These are phyloP conservation scores for Puccinia hordei DNA, from an alignment of 1,284 basidiomycete species.

Conservation along the genomic window DNA sequence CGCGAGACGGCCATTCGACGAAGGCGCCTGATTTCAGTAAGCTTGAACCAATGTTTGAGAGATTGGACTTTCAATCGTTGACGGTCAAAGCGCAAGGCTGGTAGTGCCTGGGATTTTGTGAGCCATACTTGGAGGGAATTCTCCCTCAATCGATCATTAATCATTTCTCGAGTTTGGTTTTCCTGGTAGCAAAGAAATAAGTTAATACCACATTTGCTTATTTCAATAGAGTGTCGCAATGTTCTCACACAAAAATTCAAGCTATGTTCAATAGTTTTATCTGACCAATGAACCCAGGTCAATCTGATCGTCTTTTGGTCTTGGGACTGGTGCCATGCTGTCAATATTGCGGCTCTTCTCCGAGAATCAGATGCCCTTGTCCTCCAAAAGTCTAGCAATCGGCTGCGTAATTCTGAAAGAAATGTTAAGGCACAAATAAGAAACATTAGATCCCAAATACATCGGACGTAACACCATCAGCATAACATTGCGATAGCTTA, in stretches of 20 bases:
- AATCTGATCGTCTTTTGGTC: not conserved
- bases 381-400: constrained; percentile 35
- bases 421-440: not conserved
- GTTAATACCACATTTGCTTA: not conserved
- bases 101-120: constrained; percentile 2
- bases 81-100: constrained; percentile 32
- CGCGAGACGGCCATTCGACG: constrained; percentile 7
- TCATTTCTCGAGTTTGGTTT: not conserved
- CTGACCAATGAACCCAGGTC: constrained; percentile 26
- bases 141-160: constrained; percentile 5
- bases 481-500: not conserved
- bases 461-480: not conserved
- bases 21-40: constrained; percentile 20
- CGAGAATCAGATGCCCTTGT: constrained; percentile 15
- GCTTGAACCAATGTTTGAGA: constrained; percentile 24
- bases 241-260: constrained; percentile 2
- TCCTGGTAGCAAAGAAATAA: not conserved
- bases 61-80: not conserved
- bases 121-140: constrained; percentile 13
- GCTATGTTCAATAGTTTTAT: constrained; percentile 24
- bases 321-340: not conserved
- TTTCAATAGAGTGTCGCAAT: not conserved
- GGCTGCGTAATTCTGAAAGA: constrained; percentile 23
- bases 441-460: not conserved
- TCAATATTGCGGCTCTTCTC: not conserved